Base-by-base conservation (phyloP, 2,329 filamentous ascomycete species). In the Dothideomycetes sp. region DNA sequence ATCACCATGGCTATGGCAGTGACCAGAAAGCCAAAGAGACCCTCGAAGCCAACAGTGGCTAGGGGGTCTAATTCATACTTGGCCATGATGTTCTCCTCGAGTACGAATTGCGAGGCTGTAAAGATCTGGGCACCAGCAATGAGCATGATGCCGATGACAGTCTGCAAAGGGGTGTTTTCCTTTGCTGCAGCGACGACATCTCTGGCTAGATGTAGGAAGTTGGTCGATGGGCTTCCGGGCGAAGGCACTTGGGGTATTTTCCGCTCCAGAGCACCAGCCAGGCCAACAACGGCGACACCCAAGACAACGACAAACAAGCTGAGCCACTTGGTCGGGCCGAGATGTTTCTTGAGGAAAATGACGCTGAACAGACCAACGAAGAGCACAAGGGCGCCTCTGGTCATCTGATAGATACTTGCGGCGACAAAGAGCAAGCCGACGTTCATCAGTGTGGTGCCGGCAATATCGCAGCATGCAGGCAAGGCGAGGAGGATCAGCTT, bases 361-460 rank as follows among this genome's bases (percentile, higher is more conserved):
- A 98, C 88, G 54, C 87, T 94, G 65, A 98, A 95, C 0, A 96
- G 66, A 0, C 91, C 91, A 15, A 98, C 91, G 52, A 98, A 98
- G 5, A 98, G 72, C 3, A 98, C 89, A 31, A 98, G 71, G 1
- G 91, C 91, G 7, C 91, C 91, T 43, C 91, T 73, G 1, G 89
- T 96, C 91, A 98, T 98, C 65, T 98, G 91, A 64, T 95, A 98
- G 55, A 98, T 95, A 45, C 85, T 93, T 2, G 91, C 86, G 10
- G 85, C 91, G 17, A 96, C 88, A 57, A 96, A 88, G 36, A 96
- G 72, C 49, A 98, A 70, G 3, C 91, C 91, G 4, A 86, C 84
- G 56, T 98, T 98, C 88, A 98, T 96, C 40, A 96, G 73, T 3
- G 91, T 98, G 4, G 91, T 98, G 35, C 86, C 91, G 17, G 84